Conservation (phyloP, 257 asterid species). For the Lavandula angustifolia region DNA sequence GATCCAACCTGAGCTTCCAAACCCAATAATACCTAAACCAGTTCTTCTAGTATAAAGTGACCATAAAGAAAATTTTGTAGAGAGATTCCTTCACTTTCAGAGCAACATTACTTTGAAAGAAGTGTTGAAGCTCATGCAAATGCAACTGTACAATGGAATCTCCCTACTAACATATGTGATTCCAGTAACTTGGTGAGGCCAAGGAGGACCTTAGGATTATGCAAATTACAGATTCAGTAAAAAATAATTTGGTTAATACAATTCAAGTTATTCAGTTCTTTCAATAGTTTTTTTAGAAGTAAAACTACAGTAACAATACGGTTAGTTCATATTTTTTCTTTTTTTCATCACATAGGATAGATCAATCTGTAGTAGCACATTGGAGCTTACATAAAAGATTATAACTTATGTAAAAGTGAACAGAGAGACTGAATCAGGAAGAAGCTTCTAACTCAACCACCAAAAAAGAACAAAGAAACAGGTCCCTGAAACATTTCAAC, state of each 20-base stretch:
- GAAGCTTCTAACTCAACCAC: background rate
- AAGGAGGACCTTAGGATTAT: slow-evolving; percentile 1
- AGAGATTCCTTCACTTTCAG: background rate
- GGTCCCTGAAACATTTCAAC: background rate
- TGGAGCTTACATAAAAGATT: background rate
- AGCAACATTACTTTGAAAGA: background rate
- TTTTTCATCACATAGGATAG: background rate
- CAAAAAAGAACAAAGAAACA: background rate
- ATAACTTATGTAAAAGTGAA: background rate
- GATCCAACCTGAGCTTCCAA: background rate
- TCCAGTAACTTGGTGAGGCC: background rate
- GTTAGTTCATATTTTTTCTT: background rate
- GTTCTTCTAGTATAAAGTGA: background rate
- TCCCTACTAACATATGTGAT: background rate
- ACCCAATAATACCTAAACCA: slow-evolving; percentile 15
- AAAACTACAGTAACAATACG: slow-evolving; percentile 8
- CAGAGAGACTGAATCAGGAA: background rate
- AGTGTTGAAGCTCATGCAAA: too few relatives aligned
- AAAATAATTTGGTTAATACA: background rate
- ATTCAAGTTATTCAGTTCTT: background rate
- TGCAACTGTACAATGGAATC: background rate
- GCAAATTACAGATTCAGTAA: background rate
- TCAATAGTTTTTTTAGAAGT: background rate
- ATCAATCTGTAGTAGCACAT: too few relatives aligned
- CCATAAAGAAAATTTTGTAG: slow-evolving; percentile 7